phyloP scores from a whole-genome alignment of 1,284 basidiomycete species.

The Salmacisia buchloeana region DNA sequence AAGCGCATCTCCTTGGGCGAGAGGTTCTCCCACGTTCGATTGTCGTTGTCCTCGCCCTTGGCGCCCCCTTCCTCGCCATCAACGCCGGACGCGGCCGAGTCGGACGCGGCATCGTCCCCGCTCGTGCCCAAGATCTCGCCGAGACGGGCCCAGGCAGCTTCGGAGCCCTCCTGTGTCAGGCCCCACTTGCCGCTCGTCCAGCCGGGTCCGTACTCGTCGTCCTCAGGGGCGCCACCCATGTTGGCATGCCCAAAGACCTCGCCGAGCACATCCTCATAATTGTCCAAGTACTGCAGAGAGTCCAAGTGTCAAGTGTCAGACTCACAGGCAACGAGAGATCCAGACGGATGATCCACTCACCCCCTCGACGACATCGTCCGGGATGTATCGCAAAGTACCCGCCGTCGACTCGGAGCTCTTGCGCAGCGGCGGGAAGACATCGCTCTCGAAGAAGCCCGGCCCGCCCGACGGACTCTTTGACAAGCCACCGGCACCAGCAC shows the following conservation, averaged over 20 bases:
- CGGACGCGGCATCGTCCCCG: slow-evolving; percentile 1
- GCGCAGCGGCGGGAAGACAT: slow-evolving; percentile 55
- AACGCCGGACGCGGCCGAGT: slow-evolving; percentile 13
- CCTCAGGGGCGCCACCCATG: slow-evolving; percentile 6
- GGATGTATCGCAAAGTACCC: slow-evolving; percentile 53
- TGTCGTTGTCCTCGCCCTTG: slow-evolving; percentile 25
- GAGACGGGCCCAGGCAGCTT: slow-evolving; percentile 40
- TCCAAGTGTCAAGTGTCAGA: neutral
- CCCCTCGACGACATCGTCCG: slow-evolving; percentile 55
- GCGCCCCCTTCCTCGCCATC: slow-evolving; percentile 7
- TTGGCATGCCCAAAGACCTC: slow-evolving; percentile 53
- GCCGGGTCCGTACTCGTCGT: slow-evolving; percentile 14
- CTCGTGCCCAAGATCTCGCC: slow-evolving; percentile 41
- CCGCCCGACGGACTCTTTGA: slow-evolving; percentile 3
- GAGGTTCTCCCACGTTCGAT: slow-evolving; percentile 45
- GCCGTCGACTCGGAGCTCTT: slow-evolving; percentile 47
- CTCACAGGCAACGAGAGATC: neutral
- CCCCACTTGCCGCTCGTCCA: slow-evolving; percentile 41
- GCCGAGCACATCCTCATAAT: slow-evolving; percentile 57
- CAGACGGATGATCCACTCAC: neutral
- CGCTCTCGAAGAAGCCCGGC: slow-evolving; percentile 50
- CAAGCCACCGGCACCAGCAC: neutral
- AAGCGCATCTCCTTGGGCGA: slow-evolving; percentile 45
- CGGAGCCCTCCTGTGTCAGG: slow-evolving; percentile 30
- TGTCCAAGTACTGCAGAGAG: slow-evolving; percentile 52